Conservation (phyloP, 768 basidiomycete species). For the Tulasnella sp. region DNA sequence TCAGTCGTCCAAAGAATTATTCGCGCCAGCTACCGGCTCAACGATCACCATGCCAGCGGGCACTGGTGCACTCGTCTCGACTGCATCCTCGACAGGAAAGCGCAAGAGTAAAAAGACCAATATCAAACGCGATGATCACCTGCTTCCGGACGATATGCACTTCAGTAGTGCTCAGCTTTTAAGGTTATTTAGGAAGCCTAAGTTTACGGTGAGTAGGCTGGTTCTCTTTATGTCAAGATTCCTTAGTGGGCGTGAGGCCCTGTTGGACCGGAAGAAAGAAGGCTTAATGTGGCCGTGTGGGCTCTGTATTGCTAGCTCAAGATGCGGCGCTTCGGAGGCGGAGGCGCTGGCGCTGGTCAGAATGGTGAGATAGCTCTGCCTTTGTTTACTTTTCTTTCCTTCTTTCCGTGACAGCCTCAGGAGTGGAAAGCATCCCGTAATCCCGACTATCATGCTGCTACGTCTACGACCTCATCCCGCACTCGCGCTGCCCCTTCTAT, state of each 20-base stretch:
- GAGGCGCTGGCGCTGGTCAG: slow-evolving; percentile 28
- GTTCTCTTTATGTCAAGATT: background rate
- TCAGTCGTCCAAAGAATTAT: slow-evolving; percentile 62
- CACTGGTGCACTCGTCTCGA: slow-evolving; percentile 31
- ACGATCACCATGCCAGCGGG: slow-evolving; percentile 61
- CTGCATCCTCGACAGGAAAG: slow-evolving; percentile 27
- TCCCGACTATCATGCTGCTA: background rate
- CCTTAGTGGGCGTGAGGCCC: background rate
- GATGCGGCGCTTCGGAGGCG: slow-evolving; percentile 68
- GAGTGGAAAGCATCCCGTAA: background rate
- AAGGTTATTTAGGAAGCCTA: slow-evolving; percentile 90
- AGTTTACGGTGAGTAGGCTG: slow-evolving; percentile 64
- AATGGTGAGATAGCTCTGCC: slow-evolving; percentile 18
- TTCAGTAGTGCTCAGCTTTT: slow-evolving; percentile 87
- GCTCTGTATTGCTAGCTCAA: slow-evolving; percentile 52
- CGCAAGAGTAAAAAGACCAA: slow-evolving; percentile 44
- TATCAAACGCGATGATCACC: slow-evolving; percentile 66
- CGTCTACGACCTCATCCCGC: background rate
- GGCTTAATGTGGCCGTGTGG: background rate
- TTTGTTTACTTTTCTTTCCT: background rate
- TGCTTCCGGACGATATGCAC: slow-evolving; percentile 94
- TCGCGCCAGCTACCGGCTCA: slow-evolving; percentile 66
- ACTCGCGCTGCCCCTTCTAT: background rate
- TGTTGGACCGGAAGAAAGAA: background rate
- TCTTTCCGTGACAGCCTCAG: background rate